These are phyloP conservation scores for Coelastrella sp. DNA, from an alignment of 139 green algal genomes.

Conservation along the genomic window DNA sequence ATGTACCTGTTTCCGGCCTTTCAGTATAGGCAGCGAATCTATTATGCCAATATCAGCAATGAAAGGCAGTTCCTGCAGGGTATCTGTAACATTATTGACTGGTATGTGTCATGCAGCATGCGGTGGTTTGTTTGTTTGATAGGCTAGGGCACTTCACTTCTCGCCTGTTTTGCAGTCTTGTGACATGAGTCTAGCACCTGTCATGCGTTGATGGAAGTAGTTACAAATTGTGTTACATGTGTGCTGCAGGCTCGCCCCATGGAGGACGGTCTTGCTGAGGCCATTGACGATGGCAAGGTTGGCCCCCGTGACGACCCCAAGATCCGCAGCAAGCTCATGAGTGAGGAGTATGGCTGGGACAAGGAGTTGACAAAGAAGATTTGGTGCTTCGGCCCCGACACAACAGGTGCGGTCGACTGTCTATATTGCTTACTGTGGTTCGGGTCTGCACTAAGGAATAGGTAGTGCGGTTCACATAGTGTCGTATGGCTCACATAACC, in stretches of 20 bases:
- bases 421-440: no score
- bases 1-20: no score
- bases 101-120: background rate
- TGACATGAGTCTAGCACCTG: no score
- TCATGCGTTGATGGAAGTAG: no score
- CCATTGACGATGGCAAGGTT: slow-evolving; percentile 97
- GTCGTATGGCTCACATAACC: no score
- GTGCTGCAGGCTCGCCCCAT: slow-evolving; percentile 84
- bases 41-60: background rate
- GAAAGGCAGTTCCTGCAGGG: background rate
- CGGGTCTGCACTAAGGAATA: no score
- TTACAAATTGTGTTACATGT: no score
- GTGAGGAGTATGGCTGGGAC: slow-evolving; percentile 98
- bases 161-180: no score
- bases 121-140: background rate
- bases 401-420: slow-evolving; percentile 69
- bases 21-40: no score
- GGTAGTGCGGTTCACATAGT: no score
- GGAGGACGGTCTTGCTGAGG: slow-evolving; percentile 98
- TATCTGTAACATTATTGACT: background rate
- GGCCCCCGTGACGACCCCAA: slow-evolving; percentile 95
- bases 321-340: slow-evolving; percentile 90
- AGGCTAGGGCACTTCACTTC: no score
- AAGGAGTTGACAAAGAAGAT: slow-evolving; percentile 99
- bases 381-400: slow-evolving; percentile 99